Evolutionary conservation across 768 basidiomycete species (phyloP), one percentile per base, ranked within the genome.

Genomic region (Kwoniella heveanensis): DNA sequence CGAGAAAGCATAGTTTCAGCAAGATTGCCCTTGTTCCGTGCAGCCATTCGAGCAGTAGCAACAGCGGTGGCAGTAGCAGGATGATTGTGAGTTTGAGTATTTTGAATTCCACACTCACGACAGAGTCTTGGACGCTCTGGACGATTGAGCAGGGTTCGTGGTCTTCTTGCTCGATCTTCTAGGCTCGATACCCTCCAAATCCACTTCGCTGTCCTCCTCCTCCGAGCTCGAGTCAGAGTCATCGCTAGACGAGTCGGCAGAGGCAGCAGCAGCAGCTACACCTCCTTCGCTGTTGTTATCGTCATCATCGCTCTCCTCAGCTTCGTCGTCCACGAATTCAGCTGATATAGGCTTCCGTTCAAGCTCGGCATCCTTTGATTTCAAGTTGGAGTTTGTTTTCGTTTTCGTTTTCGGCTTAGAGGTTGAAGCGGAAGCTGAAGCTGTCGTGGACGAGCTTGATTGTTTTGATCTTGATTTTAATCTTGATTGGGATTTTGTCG

Each of bases 151-250:
- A 52, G 10, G 21, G 9, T 24, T 44, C 19, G 29, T 21, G n/a
- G 22, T 22, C 50, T 60, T 12, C 29, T n/a, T 53, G 46, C 46
- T 58, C 32, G 39, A 9, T 44, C 56, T 49, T 27, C 57, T 71
- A 19, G 74, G 68, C 8, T 51, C 53, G 12, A 71, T 56, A 50
- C 44, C 54, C 44, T 76, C 74, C 17, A 76, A 44, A 30, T 76
- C 69, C 8, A 30, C 69, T 13, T 66, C 65, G 36, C 61, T 64
- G 50, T 70, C 69, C 39, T 47, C 56, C 44, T 63, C 62, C 17
- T 66, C 67, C 8, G 37, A 54, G 4, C 49, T 49, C 29, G 52
- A 47, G 1, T 51, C 54, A 17, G 50, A 50, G 17, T 51, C 54
- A n/a, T 54, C 62, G 1, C 12, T 27, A 4, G 49, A 52, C 12